These are phyloP conservation scores for Pyrus communis DNA, from an alignment of 306 rosid species.

Conservation along the genomic window DNA sequence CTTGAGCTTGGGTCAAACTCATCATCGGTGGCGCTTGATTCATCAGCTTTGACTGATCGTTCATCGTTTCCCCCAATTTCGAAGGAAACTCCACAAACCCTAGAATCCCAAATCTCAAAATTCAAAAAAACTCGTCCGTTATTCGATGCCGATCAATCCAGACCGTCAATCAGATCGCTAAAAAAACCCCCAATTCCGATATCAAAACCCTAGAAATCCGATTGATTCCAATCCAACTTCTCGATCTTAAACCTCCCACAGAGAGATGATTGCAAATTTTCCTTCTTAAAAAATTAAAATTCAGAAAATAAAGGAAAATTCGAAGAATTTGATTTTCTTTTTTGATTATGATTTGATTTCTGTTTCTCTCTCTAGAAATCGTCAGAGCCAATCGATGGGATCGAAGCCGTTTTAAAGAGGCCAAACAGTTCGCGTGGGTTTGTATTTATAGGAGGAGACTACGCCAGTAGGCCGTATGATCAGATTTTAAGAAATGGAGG, in stretches of 20 bases:
- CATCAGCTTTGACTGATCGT: slow-evolving; percentile 41
- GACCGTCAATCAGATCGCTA: not conserved
- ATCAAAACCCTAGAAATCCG: slow-evolving; percentile 12
- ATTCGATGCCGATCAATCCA: not conserved
- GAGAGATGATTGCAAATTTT: not conserved
- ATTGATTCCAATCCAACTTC: not conserved
- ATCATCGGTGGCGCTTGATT: slow-evolving; percentile 33
- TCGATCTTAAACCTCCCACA: slow-evolving; percentile 1
- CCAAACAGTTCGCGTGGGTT: not conserved
- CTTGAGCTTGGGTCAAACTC: slow-evolving; percentile 23
- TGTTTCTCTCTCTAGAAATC: slow-evolving; percentile 7
- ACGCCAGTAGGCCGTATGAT: slow-evolving; percentile 12
- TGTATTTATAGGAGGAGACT: not conserved
- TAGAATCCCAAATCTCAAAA: not conserved
- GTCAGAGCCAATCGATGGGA: not conserved
- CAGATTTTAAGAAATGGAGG: not conserved
- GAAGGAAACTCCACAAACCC: slow-evolving; percentile 15
- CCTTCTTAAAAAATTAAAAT: not conserved
- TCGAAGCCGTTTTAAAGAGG: not conserved
- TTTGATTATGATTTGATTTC: not conserved
- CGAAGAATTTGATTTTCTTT: not conserved
- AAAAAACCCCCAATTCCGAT: not conserved
- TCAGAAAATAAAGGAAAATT: not conserved
- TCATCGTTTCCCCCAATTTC: slow-evolving; percentile 20
- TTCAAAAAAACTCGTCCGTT: not conserved